A percentile compares a stretch with the other conserved stretches of the same genome.
Conservation (phyloP, 2,329 filamentous ascomycete genomes). For the Paracamarosporium sp. region DNA sequence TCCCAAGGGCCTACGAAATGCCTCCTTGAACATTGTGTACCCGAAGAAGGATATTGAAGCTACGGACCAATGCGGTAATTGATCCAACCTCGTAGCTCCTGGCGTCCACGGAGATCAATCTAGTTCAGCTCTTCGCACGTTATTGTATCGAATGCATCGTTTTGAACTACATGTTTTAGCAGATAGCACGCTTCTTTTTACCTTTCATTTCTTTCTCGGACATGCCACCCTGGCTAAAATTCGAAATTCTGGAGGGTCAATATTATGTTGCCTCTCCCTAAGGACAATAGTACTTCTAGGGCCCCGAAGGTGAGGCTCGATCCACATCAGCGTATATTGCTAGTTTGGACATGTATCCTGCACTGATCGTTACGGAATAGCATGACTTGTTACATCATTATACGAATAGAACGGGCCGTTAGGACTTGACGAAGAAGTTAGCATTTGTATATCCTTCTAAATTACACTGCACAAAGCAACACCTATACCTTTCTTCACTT, state of each 20-base stretch:
- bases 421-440: not conserved
- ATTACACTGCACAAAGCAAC: not conserved
- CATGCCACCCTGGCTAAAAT: constrained; percentile 22
- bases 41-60: not conserved
- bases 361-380: not conserved
- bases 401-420: not conserved
- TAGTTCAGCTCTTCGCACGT: constrained; percentile 21
- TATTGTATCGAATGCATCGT: constrained; percentile 19
- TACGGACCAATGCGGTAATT: constrained; percentile 9
- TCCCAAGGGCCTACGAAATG: not conserved
- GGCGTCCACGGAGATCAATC: constrained; percentile 15
- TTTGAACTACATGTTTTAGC: constrained; percentile 14
- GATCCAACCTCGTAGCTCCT: constrained; percentile 19
- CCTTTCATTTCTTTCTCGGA: constrained; percentile 1
- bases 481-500: not conserved
- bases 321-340: not conserved
- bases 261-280: constrained; percentile 20
- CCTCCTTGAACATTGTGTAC: constrained; percentile 7
- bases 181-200: constrained; percentile 25
- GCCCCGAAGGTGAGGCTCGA: constrained; percentile 16
- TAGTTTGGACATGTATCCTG: not conserved
- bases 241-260: constrained; percentile 19
- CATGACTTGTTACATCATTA: not conserved
- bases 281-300: constrained; percentile 24
- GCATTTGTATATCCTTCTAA: not conserved